Conservation (phyloP, 148 eudicot genomes). For the Salicornia ramosissima region DNA sequence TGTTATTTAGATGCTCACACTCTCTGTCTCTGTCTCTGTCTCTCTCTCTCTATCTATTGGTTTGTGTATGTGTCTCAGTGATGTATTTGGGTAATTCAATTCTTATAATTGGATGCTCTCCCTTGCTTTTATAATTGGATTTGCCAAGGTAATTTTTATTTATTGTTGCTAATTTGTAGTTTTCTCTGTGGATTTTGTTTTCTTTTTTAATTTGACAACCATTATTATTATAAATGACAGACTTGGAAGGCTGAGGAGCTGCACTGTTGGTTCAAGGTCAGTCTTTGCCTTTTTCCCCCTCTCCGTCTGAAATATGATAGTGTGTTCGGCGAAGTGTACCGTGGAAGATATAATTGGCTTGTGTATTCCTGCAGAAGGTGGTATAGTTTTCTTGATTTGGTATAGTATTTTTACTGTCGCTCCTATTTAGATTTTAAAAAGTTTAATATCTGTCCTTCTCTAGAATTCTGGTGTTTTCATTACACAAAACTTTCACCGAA, state of each 20-base stretch:
- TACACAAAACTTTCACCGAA: neutral
- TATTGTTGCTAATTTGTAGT: neutral
- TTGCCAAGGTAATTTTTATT: slow-evolving; percentile 13
- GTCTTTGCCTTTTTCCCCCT: neutral
- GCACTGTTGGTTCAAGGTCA: neutral
- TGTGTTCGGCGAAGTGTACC: neutral
- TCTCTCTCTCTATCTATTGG: neutral
- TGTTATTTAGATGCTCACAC: neutral
- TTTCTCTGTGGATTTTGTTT: neutral
- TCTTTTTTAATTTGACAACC: slow-evolving; percentile 2
- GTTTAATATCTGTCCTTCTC: too few species aligned
- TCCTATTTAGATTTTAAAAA: too few species aligned
- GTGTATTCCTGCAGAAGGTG: neutral
- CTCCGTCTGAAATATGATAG: neutral
- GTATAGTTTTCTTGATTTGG: too few species aligned
- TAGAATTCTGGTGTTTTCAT: too few species aligned
- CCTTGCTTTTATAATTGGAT: too few species aligned
- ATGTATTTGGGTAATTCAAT: neutral
- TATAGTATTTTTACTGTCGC: too few species aligned
- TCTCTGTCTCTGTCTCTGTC: neutral
- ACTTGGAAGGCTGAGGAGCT: neutral
- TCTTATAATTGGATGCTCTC: neutral
- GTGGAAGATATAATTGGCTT: neutral
- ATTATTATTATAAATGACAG: slow-evolving; percentile 4
- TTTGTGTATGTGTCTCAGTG: neutral